Conservation (phyloP, 108 stramenopile genomes). For the Bacterosira constricta region DNA sequence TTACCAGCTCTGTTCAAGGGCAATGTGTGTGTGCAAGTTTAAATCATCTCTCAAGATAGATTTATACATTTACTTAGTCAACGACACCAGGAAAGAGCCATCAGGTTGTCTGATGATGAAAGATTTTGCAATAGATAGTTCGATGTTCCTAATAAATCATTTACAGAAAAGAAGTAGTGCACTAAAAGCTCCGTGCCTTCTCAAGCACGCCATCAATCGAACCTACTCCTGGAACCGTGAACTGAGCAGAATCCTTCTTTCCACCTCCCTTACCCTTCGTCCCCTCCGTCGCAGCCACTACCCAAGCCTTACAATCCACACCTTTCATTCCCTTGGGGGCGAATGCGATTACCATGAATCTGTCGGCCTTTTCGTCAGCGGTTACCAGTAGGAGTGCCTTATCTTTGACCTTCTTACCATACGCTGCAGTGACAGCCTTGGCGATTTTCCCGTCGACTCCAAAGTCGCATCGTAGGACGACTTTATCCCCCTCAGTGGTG, state of each 20-base stretch:
- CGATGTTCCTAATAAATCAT: too few species aligned
- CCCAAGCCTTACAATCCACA: constrained; percentile 88
- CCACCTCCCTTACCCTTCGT: constrained; percentile 88
- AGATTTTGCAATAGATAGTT: too few species aligned
- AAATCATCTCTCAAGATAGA: not conserved
- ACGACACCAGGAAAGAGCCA: too few species aligned
- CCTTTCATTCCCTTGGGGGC: constrained; percentile 74
- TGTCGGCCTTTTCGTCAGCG: constrained; percentile 71
- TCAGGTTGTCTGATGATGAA: too few species aligned
- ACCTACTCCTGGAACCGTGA: constrained; percentile 61
- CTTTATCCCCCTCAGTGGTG: constrained; percentile 69
- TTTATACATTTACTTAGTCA: too few species aligned
- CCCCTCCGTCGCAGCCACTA: constrained; percentile 72
- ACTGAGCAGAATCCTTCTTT: constrained; percentile 85
- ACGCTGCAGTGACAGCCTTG: constrained; percentile 79
- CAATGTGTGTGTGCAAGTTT: not conserved
- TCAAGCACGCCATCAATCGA: constrained; percentile 64
- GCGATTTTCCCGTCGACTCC: constrained; percentile 92
- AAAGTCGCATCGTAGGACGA: constrained; percentile 90
- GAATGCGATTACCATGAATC: constrained; percentile 77
- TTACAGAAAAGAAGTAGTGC: not conserved
- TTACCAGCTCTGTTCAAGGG: not conserved
- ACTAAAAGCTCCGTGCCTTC: constrained; percentile 59
- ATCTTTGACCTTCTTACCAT: constrained; percentile 83
- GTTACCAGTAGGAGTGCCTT: constrained; percentile 85